Evolutionary conservation across 1,284 basidiomycete genomes (phyloP), one percentile per base, ranked within the genome.

Genomic region (Cutaneotrichosporon sp.): DNA sequence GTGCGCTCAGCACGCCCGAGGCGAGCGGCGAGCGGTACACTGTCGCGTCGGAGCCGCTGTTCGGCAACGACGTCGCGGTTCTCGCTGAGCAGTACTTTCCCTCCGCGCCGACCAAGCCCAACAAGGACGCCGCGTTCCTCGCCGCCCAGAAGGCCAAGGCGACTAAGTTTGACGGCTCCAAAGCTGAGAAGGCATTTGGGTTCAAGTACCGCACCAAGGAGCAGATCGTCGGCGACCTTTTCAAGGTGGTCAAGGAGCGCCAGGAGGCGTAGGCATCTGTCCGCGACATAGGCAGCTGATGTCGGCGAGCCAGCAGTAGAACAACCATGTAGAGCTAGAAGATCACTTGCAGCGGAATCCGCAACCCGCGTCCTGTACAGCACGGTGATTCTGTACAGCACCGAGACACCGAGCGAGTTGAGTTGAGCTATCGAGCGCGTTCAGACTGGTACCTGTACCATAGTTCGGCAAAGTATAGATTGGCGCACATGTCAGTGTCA

Each of bases 21-120:
- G 46, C 50, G 0, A 83, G 82, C 2, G 86, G 84, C 0, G 78
- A 89, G 65, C 81, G 89, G 0, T 85, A 64, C 46, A 25, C 7
- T 4, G 24, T 83, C 52, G 75, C 73, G 34, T 75, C 69, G 4
- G 83, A 78, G 45, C 64, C 73, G 9, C 69, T 73, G 53, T 62
- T 61, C 43, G 72, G 68, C 14, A 73, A 78, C 59, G 76, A 76
- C 24, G 43, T 54, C 31, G 58, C 58, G 20, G 8, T 54, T 7
- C 25, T 49, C 3, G 25, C 47, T 4, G 31, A 36, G 47, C 20
- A 52, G 51, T 31, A n/a, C 18, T 36, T 52, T 13, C 4, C 11
- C n/a, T 22, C 16, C 3, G 33, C n/a, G 10, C 20, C 46, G 29
- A 54, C 47, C 33, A 56, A 60, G 38, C 45, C 29, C 18, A 64